Conservation (phyloP, 495 filamentous ascomycete genomes). For the Rusavskia elegans region DNA sequence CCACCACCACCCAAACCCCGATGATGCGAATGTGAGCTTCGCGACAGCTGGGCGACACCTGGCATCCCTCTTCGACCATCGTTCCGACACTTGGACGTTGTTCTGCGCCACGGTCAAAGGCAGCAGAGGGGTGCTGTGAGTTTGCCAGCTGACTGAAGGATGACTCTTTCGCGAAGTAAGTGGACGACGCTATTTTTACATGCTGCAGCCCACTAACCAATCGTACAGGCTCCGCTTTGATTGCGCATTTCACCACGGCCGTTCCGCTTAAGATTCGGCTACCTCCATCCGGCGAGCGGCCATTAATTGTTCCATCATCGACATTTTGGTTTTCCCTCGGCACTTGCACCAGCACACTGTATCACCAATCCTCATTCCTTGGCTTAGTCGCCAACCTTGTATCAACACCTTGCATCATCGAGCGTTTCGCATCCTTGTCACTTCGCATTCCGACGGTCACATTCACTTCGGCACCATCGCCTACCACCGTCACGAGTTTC, state of each 20-base stretch:
- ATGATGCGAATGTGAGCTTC: background rate
- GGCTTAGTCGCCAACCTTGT: constrained; percentile 8
- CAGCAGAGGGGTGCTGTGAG: background rate
- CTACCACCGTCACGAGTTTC: constrained; percentile 9
- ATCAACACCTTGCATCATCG: constrained; percentile 8
- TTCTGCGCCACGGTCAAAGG: background rate
- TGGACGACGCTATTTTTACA: constrained; percentile 12
- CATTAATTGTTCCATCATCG: background rate
- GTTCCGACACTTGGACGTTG: constrained; percentile 1
- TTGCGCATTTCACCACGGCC: constrained; percentile 12
- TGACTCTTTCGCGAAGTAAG: constrained; percentile 14
- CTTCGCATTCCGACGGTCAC: background rate
- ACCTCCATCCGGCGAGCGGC: too few relatives aligned
- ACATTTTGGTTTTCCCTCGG: background rate
- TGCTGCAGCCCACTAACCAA: constrained; percentile 14
- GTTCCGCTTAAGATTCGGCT: background rate
- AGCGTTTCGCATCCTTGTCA: constrained; percentile 7
- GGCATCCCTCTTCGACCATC: background rate
- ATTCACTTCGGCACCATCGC: background rate
- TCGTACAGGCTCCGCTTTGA: constrained; percentile 4
- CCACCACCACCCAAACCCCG: constrained; percentile 23
- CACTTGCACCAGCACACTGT: constrained; percentile 7
- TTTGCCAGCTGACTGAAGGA: constrained; percentile 2
- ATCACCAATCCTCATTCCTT: constrained; percentile 11
- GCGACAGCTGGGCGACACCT: background rate